These are phyloP conservation scores for Penicillium sclerotiorum DNA, from an alignment of 2,329 filamentous ascomycete genomes.

Conservation along the genomic window DNA sequence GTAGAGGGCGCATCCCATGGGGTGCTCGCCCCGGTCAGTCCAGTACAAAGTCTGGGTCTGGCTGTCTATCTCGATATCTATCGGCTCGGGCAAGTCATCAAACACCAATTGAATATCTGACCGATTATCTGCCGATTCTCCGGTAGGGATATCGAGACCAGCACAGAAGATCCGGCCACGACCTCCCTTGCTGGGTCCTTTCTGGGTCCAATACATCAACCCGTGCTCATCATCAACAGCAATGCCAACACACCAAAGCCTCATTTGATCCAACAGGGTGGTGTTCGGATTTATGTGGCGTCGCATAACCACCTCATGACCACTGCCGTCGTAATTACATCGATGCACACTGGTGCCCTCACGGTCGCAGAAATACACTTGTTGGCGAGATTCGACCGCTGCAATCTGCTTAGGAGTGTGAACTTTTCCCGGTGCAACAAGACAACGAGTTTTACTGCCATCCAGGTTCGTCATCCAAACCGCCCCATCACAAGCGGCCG, in stretches of 20 bases:
- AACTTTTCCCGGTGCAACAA: conserved; percentile 36
- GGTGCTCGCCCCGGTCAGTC: conserved; percentile 63
- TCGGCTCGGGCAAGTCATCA: conserved; percentile 55
- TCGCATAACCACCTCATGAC: conserved; percentile 43
- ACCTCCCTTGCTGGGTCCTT: conserved; percentile 56
- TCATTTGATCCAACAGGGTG: conserved; percentile 32
- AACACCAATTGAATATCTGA: conserved; percentile 50
- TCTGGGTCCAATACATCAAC: conserved; percentile 64
- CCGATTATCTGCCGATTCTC: conserved; percentile 36
- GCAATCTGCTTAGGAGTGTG: conserved; percentile 54
- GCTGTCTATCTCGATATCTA: conserved; percentile 60
- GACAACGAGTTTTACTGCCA: conserved; percentile 50
- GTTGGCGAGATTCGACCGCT: conserved; percentile 29
- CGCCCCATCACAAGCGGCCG: conserved; percentile 40
- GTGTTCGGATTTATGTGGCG: conserved; percentile 30
- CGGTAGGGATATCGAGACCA: conserved; percentile 42
- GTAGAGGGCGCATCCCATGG: conserved; percentile 41
- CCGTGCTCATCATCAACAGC: conserved; percentile 47
- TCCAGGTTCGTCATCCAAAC: conserved; percentile 52
- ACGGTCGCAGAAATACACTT: conserved; percentile 49
- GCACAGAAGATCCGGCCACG: conserved; percentile 60
- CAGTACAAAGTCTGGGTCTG: conserved; percentile 54
- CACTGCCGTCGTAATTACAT: conserved; percentile 38
- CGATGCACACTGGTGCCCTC: conserved; percentile 44
- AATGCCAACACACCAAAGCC: conserved; percentile 60